These are phyloP conservation scores for Naganishia antarctica DNA, from an alignment of 768 basidiomycete genomes.

Conservation along the genomic window DNA sequence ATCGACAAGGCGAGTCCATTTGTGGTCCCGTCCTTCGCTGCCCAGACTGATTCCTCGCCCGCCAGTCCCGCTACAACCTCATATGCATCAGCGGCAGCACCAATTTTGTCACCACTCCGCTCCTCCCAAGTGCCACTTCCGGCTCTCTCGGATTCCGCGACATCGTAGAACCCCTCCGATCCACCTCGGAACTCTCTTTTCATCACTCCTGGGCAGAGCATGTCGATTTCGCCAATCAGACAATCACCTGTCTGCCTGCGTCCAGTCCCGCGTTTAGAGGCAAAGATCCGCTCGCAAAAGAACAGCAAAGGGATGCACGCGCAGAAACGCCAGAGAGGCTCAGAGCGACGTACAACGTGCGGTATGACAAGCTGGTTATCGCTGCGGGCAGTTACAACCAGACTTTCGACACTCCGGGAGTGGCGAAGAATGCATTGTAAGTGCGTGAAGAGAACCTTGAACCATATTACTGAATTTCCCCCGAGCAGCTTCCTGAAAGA, in stretches of 20 bases:
- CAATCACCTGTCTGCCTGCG: slow-evolving; percentile 31
- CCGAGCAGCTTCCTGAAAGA: slow-evolving; percentile 58
- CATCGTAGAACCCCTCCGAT: slow-evolving; percentile 69
- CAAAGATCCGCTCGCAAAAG: slow-evolving; percentile 27
- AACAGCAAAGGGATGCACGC: slow-evolving; percentile 29
- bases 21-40: neutral
- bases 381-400: slow-evolving; percentile 81
- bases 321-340: slow-evolving; percentile 33
- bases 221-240: slow-evolving; percentile 37
- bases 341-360: slow-evolving; percentile 42
- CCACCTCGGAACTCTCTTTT: slow-evolving; percentile 51
- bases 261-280: slow-evolving; percentile 26
- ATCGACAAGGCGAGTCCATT: slow-evolving; percentile 40
- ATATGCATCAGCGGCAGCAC: slow-evolving; percentile 33
- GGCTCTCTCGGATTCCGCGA: slow-evolving; percentile 66
- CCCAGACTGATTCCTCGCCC: neutral
- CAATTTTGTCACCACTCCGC: slow-evolving; percentile 50
- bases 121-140: slow-evolving; percentile 69
- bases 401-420: slow-evolving; percentile 54
- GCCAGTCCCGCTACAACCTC: slow-evolving; percentile 31
- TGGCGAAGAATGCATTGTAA: slow-evolving; percentile 43
- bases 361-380: slow-evolving; percentile 76
- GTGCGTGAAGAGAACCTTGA: neutral
- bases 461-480: neutral
- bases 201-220: slow-evolving; percentile 46